Base-by-base conservation (phyloP, 2,329 filamentous ascomycete species). In the Emericellopsis atlantica region DNA sequence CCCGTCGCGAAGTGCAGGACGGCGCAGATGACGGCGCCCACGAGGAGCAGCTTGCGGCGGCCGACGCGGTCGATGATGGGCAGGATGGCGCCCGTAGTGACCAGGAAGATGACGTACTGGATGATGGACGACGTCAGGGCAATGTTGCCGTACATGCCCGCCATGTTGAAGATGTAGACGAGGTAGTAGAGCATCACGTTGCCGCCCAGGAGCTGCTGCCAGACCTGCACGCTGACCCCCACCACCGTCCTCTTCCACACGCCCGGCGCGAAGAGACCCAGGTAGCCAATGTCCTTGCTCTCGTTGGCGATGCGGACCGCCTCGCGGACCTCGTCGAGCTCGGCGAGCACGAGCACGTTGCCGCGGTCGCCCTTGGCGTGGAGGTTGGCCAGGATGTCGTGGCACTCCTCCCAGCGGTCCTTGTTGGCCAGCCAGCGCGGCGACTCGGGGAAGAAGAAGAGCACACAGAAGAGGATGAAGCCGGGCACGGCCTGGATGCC, bases 391-490 rank as follows among this genome's bases (percentile, higher is more conserved):
- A 79, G 61, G 2, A 65, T 67, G 39, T 63, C 52, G 34, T 69
- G 60, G 7, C 66, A 63, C 43, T 71, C 75, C 46, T 77, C 69
- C 62, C 73, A 76, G 10, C 76, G 70, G 41, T 77, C 75, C 23
- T 78, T 69, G 47, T 70, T 70, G 12, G 76, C 76, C 14, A 81
- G 62, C 77, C 76, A 81, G 50, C 77, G 65, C 4, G 76, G 76
- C 2, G 73, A 78, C 43, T 78, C 71, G 12, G 76, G 76, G 36
- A 79, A 67, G 54, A 79, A 75, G 22, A 69, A 64, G 52, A 81
- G 64, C 3, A 67, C 73, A n/a, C 67, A 40, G 48, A 76, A 70
- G 36, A 81, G 67, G 37, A 77, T 51, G 24, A 79, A 53, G 22
- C 70, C 75, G 1, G 77, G 77, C 36, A 81, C 54, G 54, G 77